A percentile compares a stretch with the other conserved stretches of the same genome.
These are phyloP conservation scores for Sapria himalayana DNA, from an alignment of 345 rosid species.

Conservation along the genomic window DNA sequence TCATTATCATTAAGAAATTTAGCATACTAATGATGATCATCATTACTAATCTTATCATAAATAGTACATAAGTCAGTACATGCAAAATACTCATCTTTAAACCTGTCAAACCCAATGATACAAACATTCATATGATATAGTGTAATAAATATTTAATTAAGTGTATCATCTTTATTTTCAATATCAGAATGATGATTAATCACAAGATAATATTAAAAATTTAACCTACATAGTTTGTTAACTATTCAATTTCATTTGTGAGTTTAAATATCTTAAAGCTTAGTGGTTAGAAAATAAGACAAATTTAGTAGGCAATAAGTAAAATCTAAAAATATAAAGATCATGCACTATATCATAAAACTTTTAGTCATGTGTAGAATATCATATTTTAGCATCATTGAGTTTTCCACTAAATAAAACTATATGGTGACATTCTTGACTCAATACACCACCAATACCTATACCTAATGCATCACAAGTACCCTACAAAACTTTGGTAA, in stretches of 20 bases:
- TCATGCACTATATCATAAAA: too few relatives aligned
- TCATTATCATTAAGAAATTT: neutral
- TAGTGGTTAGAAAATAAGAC: too few relatives aligned
- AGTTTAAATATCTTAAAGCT: neutral
- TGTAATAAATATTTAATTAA: neutral
- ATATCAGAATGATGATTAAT: too few relatives aligned
- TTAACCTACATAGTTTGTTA: neutral
- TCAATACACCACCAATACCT: neutral
- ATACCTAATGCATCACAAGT: conserved; percentile 1
- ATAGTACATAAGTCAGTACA: neutral
- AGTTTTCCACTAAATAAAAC: neutral
- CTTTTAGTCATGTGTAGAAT: too few relatives aligned
- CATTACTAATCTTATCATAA: too few relatives aligned
- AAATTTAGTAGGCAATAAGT: too few relatives aligned
- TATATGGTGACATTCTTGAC: neutral
- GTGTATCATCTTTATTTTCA: too few relatives aligned
- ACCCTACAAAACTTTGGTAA: neutral
- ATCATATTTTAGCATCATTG: neutral
- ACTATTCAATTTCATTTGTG: neutral
- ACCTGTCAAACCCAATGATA: neutral
- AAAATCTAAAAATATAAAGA: too few relatives aligned
- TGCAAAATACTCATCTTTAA: neutral
- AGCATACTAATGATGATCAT: too few relatives aligned
- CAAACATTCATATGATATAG: neutral
- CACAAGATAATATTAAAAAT: too few relatives aligned